Evolutionary conservation across 371 early-diverging fungal genomes (phyloP).

Genomic region (Fennellomyces sp.): DNA sequence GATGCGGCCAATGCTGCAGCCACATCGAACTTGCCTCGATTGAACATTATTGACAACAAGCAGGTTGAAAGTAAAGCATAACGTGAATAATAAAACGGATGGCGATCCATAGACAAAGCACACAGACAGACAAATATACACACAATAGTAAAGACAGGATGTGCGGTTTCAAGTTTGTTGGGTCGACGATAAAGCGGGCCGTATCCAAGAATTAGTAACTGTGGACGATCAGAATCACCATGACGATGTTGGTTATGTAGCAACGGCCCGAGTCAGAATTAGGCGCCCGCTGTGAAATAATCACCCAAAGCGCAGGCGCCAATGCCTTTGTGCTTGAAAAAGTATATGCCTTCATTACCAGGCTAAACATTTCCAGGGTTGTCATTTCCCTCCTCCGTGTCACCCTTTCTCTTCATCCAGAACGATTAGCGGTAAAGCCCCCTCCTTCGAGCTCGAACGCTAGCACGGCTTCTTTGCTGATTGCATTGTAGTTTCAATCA

Average conservation of each 20-base stretch:
- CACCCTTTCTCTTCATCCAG: neutral
- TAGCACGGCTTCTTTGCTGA: neutral
- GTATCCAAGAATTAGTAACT: neutral
- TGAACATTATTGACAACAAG: conserved; percentile 60
- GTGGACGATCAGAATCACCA: neutral
- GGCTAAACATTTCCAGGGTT: neutral
- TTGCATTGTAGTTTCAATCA: neutral
- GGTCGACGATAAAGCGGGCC: too few species aligned
- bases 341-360: neutral
- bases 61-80: conserved; percentile 38
- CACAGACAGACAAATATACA: neutral
- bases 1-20: conserved; percentile 59
- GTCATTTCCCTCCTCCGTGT: too few species aligned
- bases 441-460: neutral
- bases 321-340: neutral
- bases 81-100: conserved; percentile 6
- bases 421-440: neutral
- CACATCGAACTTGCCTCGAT: conserved; percentile 57
- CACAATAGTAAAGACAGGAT: too few species aligned
- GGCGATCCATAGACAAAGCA: neutral
- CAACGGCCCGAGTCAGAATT: neutral
- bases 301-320: neutral
- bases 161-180: too few species aligned
- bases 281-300: neutral
- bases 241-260: neutral